Evolutionary conservation across 1,139 yeast species (phyloP).

Genomic region (Pichia sp.): DNA sequence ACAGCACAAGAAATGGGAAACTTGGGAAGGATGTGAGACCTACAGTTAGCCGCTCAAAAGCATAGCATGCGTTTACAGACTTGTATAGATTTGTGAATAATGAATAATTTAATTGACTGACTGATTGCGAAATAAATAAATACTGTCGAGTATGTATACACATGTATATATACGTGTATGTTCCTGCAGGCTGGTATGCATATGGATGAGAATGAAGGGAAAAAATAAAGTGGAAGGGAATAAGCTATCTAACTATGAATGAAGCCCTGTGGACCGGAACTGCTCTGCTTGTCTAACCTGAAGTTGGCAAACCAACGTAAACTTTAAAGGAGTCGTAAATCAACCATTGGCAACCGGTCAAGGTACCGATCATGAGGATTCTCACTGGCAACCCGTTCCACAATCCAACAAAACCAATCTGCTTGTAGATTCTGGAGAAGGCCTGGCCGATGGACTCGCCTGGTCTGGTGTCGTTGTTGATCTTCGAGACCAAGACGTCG

Average conservation of each 20-base stretch:
- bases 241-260: background rate
- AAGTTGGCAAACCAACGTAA: constrained; percentile 84
- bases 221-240: background rate
- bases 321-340: constrained; percentile 93
- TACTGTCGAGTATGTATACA: background rate
- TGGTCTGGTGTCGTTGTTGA: constrained; percentile 68
- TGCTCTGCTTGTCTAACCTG: constrained; percentile 42
- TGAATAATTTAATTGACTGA: background rate
- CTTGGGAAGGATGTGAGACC: constrained; percentile 6
- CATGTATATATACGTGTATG: no score
- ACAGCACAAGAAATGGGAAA: constrained; percentile 29
- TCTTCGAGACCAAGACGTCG: constrained; percentile 92
- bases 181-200: no score
- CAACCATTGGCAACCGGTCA: constrained; percentile 96
- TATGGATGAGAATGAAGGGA: no score
- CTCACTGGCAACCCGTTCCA: constrained; percentile 96
- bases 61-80: no score
- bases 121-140: background rate
- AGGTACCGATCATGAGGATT: constrained; percentile 93
- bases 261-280: background rate
- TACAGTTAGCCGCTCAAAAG: background rate
- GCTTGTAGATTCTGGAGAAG: constrained; percentile 63
- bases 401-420: constrained; percentile 82
- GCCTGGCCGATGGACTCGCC: constrained; percentile 67
- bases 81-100: background rate